Conservation (phyloP, 495 filamentous ascomycete species). For the Rhypophila decipiens region DNA sequence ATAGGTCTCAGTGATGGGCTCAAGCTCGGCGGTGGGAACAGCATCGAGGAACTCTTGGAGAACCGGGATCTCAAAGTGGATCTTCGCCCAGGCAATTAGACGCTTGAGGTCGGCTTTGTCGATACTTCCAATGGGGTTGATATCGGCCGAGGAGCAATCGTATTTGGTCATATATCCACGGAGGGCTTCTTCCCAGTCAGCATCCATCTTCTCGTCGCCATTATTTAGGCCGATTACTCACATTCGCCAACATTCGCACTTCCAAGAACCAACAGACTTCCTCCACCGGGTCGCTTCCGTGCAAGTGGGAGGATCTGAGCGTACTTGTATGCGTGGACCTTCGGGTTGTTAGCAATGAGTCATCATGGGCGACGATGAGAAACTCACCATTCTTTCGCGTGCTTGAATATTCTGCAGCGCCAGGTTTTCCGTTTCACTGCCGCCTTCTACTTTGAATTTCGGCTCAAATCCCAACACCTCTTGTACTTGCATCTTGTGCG, state of each 20-base stretch:
- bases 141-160: conserved; percentile 15
- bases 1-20: conserved; percentile 66
- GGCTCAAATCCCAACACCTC: conserved; percentile 34
- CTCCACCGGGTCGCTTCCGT: conserved; percentile 48
- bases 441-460: conserved; percentile 50
- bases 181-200: conserved; percentile 21
- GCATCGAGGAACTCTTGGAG: conserved; percentile 72
- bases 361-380: too few relatives aligned
- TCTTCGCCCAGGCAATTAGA: conserved; percentile 63
- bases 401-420: conserved; percentile 82
- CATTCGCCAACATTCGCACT: conserved; percentile 44
- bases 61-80: conserved; percentile 60
- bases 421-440: conserved; percentile 32
- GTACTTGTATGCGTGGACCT: conserved; percentile 19
- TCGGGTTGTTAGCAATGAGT: too few relatives aligned
- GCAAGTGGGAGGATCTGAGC: conserved; percentile 26
- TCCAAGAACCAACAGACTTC: conserved; percentile 33
- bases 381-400: conserved; percentile 70
- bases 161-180: conserved; percentile 52
- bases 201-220: neutral
- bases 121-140: conserved; percentile 67
- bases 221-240: too few relatives aligned
- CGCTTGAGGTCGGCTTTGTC: conserved; percentile 67
- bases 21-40: conserved; percentile 78
- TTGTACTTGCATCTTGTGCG: conserved; percentile 28